Evolutionary conservation across 176 grass and related monocot genomes (phyloP), one percentile per base, ranked within the genome.

Genomic region (Carex scoparia): DNA sequence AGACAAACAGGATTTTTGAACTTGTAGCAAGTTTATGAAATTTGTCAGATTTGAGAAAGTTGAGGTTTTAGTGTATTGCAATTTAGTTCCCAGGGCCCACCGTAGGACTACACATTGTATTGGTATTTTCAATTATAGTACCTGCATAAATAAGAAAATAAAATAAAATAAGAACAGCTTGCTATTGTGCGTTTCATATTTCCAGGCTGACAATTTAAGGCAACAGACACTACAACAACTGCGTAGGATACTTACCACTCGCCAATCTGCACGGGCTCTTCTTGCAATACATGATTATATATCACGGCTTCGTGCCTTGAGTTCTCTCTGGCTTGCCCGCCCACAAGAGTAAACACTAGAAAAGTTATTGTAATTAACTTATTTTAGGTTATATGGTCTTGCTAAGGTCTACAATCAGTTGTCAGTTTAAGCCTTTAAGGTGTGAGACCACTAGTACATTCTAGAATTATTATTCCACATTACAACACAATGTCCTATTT

Each of bases 251-350:
- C 90, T 97, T 84, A 97, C 94, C 10, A 92, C 89, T 82, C 94
- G 92, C 4, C 94, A 97, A 51, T 92, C 92, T n/a, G 94, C 94
- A 76, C 88, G 92, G 73, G 94, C 94, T 55, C 86, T 97, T 42
- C 94, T 97, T 90, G 92, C 94, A 63, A 94, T 97, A 84, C 91
- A 89, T 8, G 94, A 97, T 49, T 97, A 94, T 89, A 92, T 94
- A 79, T 94, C 92, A 1, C 76, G 92, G 30, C 86, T 97, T 58
- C 94, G 92, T 54, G 94, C 92, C 51, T 70, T 97, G 79, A 97
- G 94, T 68, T 97, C 94, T 81, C 94, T 97, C 76, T 97, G 94
- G 94, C 88, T 90, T 69, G 94, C 94, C 42, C 91, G 92, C 27
- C 94, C 94, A 65, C 84, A 85, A 10, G 94, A 94, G 89, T 97